Percentiles rank a stretch among this genome's conserved stretches.
These are phyloP conservation scores for Liriodendron chinense DNA, from an alignment of 164 flowering plant species.

Conservation along the genomic window DNA sequence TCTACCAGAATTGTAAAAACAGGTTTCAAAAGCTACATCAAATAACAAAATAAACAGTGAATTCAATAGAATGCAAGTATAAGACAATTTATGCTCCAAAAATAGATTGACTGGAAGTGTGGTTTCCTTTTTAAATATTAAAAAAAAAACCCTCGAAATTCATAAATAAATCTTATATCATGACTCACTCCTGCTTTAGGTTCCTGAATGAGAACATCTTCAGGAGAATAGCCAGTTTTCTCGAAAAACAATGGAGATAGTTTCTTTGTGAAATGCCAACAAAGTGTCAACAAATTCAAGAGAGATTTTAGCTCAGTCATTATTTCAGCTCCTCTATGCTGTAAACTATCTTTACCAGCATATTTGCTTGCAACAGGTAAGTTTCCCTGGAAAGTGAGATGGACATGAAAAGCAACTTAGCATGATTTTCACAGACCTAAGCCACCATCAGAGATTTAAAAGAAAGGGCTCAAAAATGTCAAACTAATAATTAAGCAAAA, in stretches of 20 bases:
- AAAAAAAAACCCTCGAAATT: not conserved
- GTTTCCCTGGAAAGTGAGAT: conserved; percentile 64
- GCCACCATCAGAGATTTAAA: not conserved
- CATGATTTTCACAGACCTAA: not conserved
- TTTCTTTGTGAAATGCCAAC: conserved; percentile 98
- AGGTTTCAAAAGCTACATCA: conserved; percentile 89
- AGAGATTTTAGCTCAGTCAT: conserved; percentile 66
- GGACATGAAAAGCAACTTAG: not conserved
- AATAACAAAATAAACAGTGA: not conserved
- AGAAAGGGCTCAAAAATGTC: not conserved
- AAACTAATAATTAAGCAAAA: not conserved
- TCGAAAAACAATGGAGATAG: conserved; percentile 77
- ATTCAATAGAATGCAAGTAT: not conserved
- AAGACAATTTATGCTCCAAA: not conserved
- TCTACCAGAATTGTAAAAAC: conserved; percentile 84
- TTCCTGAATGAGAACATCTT: conserved; percentile 86
- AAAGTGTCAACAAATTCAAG: conserved; percentile 69
- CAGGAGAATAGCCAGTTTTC: conserved; percentile 79
- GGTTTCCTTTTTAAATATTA: not conserved
- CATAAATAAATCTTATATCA: not conserved
- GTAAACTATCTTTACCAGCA: conserved; percentile 74
- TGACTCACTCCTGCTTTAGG: conserved; percentile 93
- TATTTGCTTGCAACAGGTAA: conserved; percentile 63
- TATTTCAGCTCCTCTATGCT: conserved; percentile 69
- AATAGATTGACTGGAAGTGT: not conserved